These are phyloP conservation scores for Myrica gale DNA, from an alignment of 306 rosid genomes.

Conservation along the genomic window DNA sequence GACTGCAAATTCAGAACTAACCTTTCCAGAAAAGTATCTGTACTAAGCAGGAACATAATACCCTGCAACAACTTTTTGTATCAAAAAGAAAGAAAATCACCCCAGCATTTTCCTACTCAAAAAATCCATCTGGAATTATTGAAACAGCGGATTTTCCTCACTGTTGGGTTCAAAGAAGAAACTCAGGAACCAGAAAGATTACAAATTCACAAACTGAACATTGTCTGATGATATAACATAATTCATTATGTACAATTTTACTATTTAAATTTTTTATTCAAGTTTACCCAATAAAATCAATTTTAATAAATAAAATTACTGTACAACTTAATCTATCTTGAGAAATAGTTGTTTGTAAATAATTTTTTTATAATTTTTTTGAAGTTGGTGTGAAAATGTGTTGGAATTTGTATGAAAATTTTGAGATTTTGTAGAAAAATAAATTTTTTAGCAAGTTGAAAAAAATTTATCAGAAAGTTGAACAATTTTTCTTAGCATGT, in stretches of 20 bases:
- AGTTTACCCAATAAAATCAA: too few species aligned
- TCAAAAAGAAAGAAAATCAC: constrained; percentile 1
- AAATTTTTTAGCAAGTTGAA: too few species aligned
- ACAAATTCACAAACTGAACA: constrained; percentile 6
- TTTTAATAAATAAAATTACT: too few species aligned
- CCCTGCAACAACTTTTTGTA: constrained; percentile 19
- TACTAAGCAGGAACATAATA: constrained; percentile 22
- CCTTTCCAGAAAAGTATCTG: constrained; percentile 27
- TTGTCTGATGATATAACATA: constrained; percentile 2
- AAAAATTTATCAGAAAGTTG: too few species aligned
- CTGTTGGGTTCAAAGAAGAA: constrained; percentile 2
- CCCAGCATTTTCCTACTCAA: neutral
- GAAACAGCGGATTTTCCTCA: neutral
- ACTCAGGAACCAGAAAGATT: neutral
- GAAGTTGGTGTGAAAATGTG: too few species aligned
- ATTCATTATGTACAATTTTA: constrained; percentile 16
- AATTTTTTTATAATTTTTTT: too few species aligned
- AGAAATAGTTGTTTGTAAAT: too few species aligned
- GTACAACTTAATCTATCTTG: too few species aligned
- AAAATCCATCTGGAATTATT: neutral
- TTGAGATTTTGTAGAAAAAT: too few species aligned
- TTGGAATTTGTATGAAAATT: too few species aligned
- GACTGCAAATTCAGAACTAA: constrained; percentile 38
- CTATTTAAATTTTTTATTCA: too few species aligned
- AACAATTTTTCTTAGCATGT: too few species aligned